Percentiles rank a stretch among this genome's conserved stretches.
These are phyloP conservation scores for Colletotrichum orbiculare DNA, from an alignment of 2,329 filamentous ascomycete species.

Conservation along the genomic window DNA sequence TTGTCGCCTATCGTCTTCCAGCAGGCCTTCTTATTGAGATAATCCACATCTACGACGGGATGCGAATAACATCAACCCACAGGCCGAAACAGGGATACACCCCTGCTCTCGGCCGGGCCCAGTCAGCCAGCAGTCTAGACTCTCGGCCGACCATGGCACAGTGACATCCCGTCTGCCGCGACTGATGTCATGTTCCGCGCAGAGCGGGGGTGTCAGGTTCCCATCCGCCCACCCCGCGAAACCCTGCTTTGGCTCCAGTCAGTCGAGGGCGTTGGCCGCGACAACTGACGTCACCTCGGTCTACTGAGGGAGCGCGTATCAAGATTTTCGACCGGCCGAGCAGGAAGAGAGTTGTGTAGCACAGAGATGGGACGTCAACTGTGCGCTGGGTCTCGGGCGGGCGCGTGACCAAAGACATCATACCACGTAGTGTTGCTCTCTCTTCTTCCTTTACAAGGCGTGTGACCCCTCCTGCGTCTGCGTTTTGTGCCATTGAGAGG, in stretches of 20 bases:
- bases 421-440: constrained; percentile 15
- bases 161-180: constrained; percentile 21
- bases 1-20: too few species aligned
- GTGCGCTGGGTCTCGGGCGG: constrained; percentile 10
- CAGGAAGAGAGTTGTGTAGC: neutral
- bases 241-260: constrained; percentile 17
- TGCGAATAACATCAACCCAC: neutral
- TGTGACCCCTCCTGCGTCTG: neutral
- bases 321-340: constrained; percentile 22
- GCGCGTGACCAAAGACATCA: constrained; percentile 34
- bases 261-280: constrained; percentile 8
- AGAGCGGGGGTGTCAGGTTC: constrained; percentile 23
- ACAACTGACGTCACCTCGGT: constrained; percentile 29
- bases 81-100: constrained; percentile 15
- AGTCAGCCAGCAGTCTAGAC: constrained; percentile 32
- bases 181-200: constrained; percentile 34
- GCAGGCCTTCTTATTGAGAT: too few species aligned
- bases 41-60: too few species aligned
- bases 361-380: constrained; percentile 27
- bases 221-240: constrained; percentile 5
- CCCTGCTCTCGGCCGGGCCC: neutral
- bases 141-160: constrained; percentile 13
- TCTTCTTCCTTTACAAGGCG: neutral
- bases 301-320: constrained; percentile 26
- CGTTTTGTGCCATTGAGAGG: neutral